Conservation (phyloP, 176 grass and related monocot species). For the Lolium rigidum region DNA sequence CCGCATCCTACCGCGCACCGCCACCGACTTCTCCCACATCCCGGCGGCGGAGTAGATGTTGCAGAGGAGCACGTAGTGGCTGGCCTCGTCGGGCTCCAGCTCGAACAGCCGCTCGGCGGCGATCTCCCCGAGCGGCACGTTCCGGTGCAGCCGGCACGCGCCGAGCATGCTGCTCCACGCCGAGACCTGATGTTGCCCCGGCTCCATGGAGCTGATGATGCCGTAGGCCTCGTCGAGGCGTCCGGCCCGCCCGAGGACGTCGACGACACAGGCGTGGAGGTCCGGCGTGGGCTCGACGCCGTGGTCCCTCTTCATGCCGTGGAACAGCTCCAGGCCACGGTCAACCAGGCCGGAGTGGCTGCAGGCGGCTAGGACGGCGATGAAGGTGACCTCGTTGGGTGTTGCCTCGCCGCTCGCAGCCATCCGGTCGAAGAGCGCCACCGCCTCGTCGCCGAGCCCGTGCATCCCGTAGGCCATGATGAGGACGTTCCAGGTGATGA, state of each 20-base stretch:
- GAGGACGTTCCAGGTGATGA: slow-evolving; percentile 98
- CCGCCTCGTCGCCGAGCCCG: slow-evolving; percentile 66
- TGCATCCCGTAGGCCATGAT: slow-evolving; percentile 98
- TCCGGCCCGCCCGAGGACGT: slow-evolving; percentile 78
- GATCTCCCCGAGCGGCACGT: slow-evolving; percentile 68
- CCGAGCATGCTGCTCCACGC: slow-evolving; percentile 86
- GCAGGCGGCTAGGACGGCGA: slow-evolving; percentile 81
- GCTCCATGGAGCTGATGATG: slow-evolving; percentile 64
- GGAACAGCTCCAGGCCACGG: slow-evolving; percentile 70
- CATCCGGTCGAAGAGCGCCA: slow-evolving; percentile 76
- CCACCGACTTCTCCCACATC: slow-evolving; percentile 58
- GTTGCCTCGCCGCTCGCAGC: slow-evolving; percentile 58
- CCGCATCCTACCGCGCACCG: slow-evolving; percentile 69
- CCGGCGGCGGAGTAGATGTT: slow-evolving; percentile 89
- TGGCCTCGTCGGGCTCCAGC: slow-evolving; percentile 83
- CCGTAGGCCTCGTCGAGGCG: slow-evolving; percentile 66
- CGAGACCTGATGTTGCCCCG: slow-evolving; percentile 53
- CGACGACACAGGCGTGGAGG: slow-evolving; percentile 77
- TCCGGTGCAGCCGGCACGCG: slow-evolving; percentile 74
- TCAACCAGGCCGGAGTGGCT: slow-evolving; percentile 88
- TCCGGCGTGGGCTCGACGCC: slow-evolving; percentile 65
- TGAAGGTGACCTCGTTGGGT: slow-evolving; percentile 82
- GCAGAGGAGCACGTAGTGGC: slow-evolving; percentile 91
- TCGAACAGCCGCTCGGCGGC: slow-evolving; percentile 69
- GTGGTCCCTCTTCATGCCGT: slow-evolving; percentile 59